These are phyloP conservation scores for Sporisorium iseilematis-ciliati DNA, from an alignment of 1,284 basidiomycete genomes.

Conservation along the genomic window DNA sequence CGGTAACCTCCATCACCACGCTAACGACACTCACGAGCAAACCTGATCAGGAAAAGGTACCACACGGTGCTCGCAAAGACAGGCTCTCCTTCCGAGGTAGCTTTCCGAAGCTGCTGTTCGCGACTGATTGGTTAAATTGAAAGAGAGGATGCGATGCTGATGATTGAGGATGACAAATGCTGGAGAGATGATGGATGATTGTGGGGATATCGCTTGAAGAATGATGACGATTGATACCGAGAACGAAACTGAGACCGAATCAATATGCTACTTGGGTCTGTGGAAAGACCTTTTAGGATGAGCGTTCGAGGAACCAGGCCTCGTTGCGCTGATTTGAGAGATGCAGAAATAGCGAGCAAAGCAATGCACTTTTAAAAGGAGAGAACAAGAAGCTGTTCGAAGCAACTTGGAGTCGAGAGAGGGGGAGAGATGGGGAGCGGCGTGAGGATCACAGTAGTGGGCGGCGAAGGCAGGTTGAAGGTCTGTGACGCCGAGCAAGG, in stretches of 20 bases:
- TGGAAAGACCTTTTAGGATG: constrained; percentile 19
- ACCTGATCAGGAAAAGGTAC: too few species aligned
- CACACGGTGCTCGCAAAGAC: too few species aligned
- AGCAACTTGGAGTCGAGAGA: neutral
- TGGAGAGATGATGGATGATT: constrained; percentile 1
- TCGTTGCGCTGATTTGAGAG: neutral
- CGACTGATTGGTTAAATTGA: constrained; percentile 8
- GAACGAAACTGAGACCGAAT: neutral
- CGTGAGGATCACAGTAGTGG: neutral
- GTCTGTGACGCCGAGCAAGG: too few species aligned
- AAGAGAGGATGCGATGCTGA: constrained; percentile 5
- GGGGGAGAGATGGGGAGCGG: too few species aligned
- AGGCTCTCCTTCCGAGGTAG: too few species aligned
- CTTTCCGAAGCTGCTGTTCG: neutral
- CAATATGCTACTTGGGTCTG: constrained; percentile 15
- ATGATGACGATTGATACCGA: constrained; percentile 15
- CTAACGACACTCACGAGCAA: too few species aligned
- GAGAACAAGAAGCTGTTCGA: neutral
- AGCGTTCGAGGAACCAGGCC: neutral
- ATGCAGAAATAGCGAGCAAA: neutral
- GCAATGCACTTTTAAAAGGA: neutral
- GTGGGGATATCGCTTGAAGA: constrained; percentile 12
- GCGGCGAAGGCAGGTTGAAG: too few species aligned
- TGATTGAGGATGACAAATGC: constrained; percentile 13
- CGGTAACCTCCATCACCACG: neutral